Evolutionary conservation across 495 filamentous ascomycete genomes (phyloP), one percentile per base, ranked within the genome.

Genomic region (Podospora pseudocomata): DNA sequence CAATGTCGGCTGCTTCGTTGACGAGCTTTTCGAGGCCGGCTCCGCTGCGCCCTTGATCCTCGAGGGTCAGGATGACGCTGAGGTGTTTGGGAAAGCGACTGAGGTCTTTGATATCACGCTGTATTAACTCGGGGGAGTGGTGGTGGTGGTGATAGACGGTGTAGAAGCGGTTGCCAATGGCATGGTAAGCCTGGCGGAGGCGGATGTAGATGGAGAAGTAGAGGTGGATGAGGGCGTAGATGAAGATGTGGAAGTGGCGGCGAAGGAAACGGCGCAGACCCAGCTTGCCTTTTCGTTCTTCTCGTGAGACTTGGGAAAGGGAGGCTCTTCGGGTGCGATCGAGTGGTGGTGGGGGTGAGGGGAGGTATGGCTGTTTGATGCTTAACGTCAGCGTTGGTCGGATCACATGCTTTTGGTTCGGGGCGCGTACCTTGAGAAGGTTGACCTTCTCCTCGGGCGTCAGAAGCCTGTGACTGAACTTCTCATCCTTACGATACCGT

Each of bases 121-220:
- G 86, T 70, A 99, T 96, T 67, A 96, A 83, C 80, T 96, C 92
- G 19, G 95, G 95, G 1, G 93, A 94, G 58, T 91, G 89, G 78
- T 98, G 94, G 77, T 98, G 96, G 80, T 99, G 91, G 73, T 93
- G 91, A 27, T 93, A 83, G 68, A 98, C 82, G 13, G 92, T 89
- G 70, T 93, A 84, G 65, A 93, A 78, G 30, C 89, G 88, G 75
- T 93, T 88, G 60, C 87, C 79, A 49, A 95, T 82, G 27, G 87
- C 87, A 78, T 94, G 91, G 75, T 91, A 96, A 49, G 87, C 86
- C 73, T 90, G 88, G 49, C 94, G 86, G 59, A 93, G 78, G 39
- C 92, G 92, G 60, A 97, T 86, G 73, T 95, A 93, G 71, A 97
- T 82, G 1, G 90, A 91, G 81, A 97, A 97, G 74, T 97, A 74